Conservation (phyloP, 2,329 filamentous ascomycete genomes). For the Colletotrichum eremochloae region DNA sequence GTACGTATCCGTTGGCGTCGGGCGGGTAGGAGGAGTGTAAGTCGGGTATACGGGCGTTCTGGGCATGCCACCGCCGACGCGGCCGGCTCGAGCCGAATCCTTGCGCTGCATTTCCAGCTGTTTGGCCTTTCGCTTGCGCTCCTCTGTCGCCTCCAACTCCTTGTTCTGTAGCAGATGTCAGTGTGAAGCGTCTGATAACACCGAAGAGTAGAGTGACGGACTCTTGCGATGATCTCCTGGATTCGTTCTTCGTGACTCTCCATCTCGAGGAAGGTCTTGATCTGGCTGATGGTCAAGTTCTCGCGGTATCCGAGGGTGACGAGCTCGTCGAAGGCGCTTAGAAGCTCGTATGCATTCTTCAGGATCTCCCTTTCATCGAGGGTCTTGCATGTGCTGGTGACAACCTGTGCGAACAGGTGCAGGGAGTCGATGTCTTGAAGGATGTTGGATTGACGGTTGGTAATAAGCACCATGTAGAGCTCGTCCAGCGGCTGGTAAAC, state of each 20-base stretch:
- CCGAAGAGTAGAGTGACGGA: constrained; percentile 57
- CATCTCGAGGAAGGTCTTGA: constrained; percentile 99
- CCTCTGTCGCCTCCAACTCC: constrained; percentile 96
- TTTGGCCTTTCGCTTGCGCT: constrained; percentile 98
- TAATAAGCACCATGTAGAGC: constrained; percentile 99
- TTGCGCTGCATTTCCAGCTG: constrained; percentile 99
- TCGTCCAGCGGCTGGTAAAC: constrained; percentile 99
- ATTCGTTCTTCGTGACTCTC: constrained; percentile 99
- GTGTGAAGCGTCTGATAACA: neutral
- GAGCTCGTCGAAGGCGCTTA: constrained; percentile 97
- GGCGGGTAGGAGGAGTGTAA: constrained; percentile 84
- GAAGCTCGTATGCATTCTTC: constrained; percentile 93
- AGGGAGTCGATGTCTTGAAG: constrained; percentile 99
- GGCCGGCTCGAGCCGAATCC: constrained; percentile 85
- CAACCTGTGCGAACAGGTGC: constrained; percentile 97
- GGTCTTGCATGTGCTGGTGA: constrained; percentile 95
- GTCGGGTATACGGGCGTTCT: constrained; percentile 88
- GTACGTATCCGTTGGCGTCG: constrained; percentile 83
- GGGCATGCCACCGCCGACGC: constrained; percentile 68
- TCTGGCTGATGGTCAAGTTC: constrained; percentile 95
- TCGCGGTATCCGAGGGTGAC: constrained; percentile 96
- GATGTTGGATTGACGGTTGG: constrained; percentile 99
- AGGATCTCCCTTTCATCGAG: constrained; percentile 96
- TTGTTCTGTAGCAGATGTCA: constrained; percentile 78
- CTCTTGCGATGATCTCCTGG: constrained; percentile 95